Conservation (phyloP, 140 eudicot species). For the Flaveria floridana region DNA sequence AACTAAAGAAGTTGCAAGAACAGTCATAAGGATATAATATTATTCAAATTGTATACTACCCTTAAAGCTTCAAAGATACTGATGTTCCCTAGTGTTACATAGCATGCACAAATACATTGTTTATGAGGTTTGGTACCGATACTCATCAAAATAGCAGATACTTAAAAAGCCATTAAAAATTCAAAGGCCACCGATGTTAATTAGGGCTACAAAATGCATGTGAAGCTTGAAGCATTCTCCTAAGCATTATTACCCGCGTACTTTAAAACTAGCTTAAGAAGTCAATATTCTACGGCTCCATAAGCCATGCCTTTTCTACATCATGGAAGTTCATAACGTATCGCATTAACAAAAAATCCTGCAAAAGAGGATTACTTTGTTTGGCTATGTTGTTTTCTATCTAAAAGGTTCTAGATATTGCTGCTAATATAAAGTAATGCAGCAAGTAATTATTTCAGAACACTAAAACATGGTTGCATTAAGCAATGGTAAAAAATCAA, state of each 20-base stretch:
- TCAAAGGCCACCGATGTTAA: background rate
- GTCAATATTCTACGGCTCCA: too few relatives aligned
- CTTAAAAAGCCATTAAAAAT: background rate
- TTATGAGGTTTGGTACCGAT: background rate
- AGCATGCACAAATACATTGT: conserved; percentile 2
- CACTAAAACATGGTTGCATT: too few relatives aligned
- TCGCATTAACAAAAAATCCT: background rate
- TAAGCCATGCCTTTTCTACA: background rate
- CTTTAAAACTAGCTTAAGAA: background rate
- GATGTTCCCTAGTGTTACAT: background rate
- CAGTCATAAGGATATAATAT: background rate
- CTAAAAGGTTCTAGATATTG: background rate
- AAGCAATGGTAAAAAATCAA: too few relatives aligned
- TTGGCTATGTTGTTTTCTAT: background rate
- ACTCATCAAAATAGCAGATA: background rate
- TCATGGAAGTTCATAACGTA: background rate
- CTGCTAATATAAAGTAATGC: background rate
- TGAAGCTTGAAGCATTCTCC: background rate
- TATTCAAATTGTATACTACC: background rate
- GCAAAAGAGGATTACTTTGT: background rate
- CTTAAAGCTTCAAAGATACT: background rate
- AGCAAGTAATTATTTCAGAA: background rate
- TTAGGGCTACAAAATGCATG: background rate
- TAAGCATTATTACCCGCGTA: background rate
- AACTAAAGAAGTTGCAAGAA: conserved; percentile 13